phyloP scores from a whole-genome alignment of 768 basidiomycete species.

The Podaxis carcinomalis region DNA sequence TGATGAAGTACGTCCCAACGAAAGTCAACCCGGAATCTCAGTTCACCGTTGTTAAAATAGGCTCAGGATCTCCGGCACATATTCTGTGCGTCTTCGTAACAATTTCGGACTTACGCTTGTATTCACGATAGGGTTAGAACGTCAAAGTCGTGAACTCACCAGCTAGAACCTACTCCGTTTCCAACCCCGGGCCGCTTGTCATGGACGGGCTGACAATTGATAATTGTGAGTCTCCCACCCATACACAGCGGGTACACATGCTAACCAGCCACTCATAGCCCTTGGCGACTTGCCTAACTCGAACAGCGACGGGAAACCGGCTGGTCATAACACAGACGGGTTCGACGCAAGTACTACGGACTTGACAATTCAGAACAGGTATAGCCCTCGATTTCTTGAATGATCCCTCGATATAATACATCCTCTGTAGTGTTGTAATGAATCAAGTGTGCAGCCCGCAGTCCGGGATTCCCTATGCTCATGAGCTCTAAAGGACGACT shows the following conservation, averaged over 20 bases:
- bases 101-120: slow-evolving; percentile 17
- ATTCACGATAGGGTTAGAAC: slow-evolving; percentile 25
- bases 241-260: not conserved
- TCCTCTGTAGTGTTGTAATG: slow-evolving; percentile 23
- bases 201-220: slow-evolving; percentile 50
- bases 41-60: slow-evolving; percentile 15
- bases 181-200: slow-evolving; percentile 32
- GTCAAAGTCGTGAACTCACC: slow-evolving; percentile 39
- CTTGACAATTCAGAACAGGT: slow-evolving; percentile 41
- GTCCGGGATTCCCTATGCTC: not conserved
- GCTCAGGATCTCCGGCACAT: slow-evolving; percentile 35
- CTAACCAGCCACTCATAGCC: slow-evolving; percentile 27
- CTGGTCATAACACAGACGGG: slow-evolving; percentile 49
- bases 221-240: slow-evolving; percentile 38
- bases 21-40: not conserved
- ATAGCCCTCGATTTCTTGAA: not conserved
- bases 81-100: slow-evolving; percentile 24
- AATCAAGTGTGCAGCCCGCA: slow-evolving; percentile 31
- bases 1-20: slow-evolving; percentile 34
- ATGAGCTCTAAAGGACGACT: slow-evolving; percentile 45
- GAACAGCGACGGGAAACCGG: slow-evolving; percentile 42
- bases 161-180: slow-evolving; percentile 32
- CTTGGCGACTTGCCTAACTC: slow-evolving; percentile 48
- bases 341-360: slow-evolving; percentile 38
- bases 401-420: not conserved